Evolutionary conservation across 192 early-diverging fungal species (phyloP).

Genomic region (Backusella mclennaniae): DNA sequence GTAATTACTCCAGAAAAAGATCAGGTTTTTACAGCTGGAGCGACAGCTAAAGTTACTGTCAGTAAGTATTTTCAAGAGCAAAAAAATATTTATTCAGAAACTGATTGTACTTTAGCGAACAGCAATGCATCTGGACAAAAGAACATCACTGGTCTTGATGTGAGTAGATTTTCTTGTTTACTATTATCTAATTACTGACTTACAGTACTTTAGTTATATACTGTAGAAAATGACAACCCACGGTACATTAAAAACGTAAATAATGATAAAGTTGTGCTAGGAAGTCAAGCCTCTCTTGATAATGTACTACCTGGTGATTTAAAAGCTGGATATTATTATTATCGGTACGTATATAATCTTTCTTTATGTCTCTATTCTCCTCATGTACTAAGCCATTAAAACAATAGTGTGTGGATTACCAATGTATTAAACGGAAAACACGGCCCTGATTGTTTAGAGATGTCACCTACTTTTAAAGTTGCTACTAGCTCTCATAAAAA

Average conservation of each 20-base stretch:
- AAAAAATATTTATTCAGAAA: neutral
- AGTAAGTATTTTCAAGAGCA: conserved; percentile 16
- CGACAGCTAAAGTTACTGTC: conserved; percentile 18
- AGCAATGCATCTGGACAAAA: conserved; percentile 3
- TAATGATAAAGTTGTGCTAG: conserved; percentile 6
- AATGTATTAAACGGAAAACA: conserved; percentile 22
- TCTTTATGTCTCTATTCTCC: neutral
- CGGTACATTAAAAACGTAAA: conserved; percentile 23
- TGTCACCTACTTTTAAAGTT: conserved; percentile 29
- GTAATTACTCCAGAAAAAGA: conserved; percentile 6
- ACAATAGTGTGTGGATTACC: conserved; percentile 24
- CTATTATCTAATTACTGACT: neutral
- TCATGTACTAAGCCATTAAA: neutral
- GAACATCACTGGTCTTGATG: conserved; percentile 29
- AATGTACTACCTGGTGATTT: conserved; percentile 1
- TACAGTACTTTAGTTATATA: conserved; percentile 2
- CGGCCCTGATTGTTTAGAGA: conserved; percentile 26
- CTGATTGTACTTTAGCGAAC: neutral
- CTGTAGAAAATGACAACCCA: conserved; percentile 2
- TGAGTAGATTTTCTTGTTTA: neutral
- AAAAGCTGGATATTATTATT: conserved; percentile 23
- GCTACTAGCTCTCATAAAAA: conserved; percentile 16
- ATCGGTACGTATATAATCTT: conserved; percentile 10
- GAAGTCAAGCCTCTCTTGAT: conserved; percentile 19
- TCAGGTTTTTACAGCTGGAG: conserved; percentile 18